A percentile compares a stretch with the other conserved stretches of the same genome.
These are phyloP conservation scores for Pestalotiopsis fici DNA, from an alignment of 2,329 filamentous ascomycete genomes.

Conservation along the genomic window DNA sequence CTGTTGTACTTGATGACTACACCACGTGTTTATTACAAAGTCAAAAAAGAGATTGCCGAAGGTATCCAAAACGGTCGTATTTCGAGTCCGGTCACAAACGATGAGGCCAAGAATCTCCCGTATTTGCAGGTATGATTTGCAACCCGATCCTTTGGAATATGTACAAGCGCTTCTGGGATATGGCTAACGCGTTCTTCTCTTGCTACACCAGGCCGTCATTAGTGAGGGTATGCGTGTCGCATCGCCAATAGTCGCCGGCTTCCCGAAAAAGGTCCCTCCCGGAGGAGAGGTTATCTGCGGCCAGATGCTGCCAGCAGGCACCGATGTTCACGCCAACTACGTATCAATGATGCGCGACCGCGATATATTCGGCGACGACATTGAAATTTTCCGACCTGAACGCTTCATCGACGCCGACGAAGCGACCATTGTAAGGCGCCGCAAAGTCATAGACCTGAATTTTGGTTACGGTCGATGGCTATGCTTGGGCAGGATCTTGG, in stretches of 20 bases:
- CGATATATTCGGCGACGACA: conserved; percentile 5
- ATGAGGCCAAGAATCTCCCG: conserved; percentile 5
- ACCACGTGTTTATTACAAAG: conserved; percentile 12
- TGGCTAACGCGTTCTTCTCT: no score
- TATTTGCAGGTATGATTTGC: conserved; percentile 5
- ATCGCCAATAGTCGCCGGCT: conserved; percentile 9
- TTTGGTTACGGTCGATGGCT: conserved; percentile 13
- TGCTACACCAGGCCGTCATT: conserved; percentile 16
- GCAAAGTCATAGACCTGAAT: conserved; percentile 8
- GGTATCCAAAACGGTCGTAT: conserved; percentile 14
- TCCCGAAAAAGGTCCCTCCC: conserved; percentile 18
- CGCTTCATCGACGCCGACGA: conserved; percentile 12
- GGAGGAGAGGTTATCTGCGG: conserved; percentile 21
- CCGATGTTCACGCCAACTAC: conserved; percentile 7
- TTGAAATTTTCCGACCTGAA: conserved; percentile 11
- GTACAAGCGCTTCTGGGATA: no score
- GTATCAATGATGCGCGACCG: neutral
- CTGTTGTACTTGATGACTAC: conserved; percentile 17
- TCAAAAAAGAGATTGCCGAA: conserved; percentile 15
- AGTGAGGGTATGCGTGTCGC: conserved; percentile 14
- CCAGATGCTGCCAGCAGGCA: conserved; percentile 11
- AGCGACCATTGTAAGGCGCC: neutral
- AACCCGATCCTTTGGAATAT: neutral
- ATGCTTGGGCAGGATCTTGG: conserved; percentile 11
- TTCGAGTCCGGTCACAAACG: conserved; percentile 13